A percentile compares a stretch with the other conserved stretches of the same genome.
Conservation (phyloP, 371 early-diverging fungal species). For the Mortierella sp. region DNA sequence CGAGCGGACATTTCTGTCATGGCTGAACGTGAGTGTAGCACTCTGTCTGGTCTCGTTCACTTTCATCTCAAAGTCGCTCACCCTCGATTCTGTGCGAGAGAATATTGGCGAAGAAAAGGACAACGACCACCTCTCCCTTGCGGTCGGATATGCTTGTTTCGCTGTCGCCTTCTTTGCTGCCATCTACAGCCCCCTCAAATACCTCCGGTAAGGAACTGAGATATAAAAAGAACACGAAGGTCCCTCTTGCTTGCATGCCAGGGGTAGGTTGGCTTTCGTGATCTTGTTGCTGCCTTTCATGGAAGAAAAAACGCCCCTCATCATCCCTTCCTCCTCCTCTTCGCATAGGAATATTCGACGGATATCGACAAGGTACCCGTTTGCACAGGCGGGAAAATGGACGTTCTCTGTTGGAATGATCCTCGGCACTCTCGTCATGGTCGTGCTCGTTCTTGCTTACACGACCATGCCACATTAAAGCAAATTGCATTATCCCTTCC, state of each 20-base stretch:
- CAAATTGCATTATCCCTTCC: background rate
- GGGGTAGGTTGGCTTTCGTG: background rate
- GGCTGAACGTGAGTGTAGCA: constrained; percentile 29
- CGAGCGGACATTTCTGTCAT: constrained; percentile 47
- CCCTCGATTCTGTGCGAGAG: constrained; percentile 16
- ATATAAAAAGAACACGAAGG: background rate
- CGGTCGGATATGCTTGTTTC: constrained; percentile 41
- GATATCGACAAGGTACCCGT: constrained; percentile 50
- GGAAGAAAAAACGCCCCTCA: background rate
- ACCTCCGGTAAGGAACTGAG: constrained; percentile 30
- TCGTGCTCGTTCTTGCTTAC: constrained; percentile 30
- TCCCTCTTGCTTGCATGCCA: background rate
- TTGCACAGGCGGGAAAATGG: constrained; percentile 47
- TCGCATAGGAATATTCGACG: constrained; percentile 39
- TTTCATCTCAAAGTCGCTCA: constrained; percentile 31
- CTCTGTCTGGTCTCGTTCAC: constrained; percentile 41
- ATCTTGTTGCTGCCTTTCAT: background rate
- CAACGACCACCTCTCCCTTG: constrained; percentile 18
- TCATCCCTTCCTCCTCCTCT: background rate
- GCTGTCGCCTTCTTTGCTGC: constrained; percentile 19
- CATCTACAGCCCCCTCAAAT: constrained; percentile 39
- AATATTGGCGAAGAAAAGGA: background rate
- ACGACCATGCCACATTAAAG: background rate
- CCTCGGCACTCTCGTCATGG: constrained; percentile 43
- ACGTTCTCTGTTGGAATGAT: constrained; percentile 50